phyloP scores from a whole-genome alignment of 176 grass and related monocot species.

The Ensete glaucum region DNA sequence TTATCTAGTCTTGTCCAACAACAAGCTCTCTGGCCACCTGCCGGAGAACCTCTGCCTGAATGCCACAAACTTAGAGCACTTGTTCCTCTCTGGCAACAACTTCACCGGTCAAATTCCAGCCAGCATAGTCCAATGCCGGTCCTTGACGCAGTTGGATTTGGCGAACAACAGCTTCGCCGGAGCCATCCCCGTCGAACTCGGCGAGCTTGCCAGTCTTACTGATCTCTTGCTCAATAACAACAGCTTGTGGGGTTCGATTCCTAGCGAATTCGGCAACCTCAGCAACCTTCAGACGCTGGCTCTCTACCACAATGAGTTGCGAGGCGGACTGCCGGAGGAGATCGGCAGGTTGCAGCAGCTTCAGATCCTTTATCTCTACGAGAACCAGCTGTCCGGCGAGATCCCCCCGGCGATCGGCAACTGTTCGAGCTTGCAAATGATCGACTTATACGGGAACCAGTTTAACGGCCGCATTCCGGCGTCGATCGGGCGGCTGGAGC shows the following conservation, averaged over 20 bases:
- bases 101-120: conserved; percentile 56
- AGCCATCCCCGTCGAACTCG: conserved; percentile 39
- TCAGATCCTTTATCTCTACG: conserved; percentile 64
- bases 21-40: conserved; percentile 44
- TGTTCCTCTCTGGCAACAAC: conserved; percentile 76
- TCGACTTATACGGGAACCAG: conserved; percentile 75
- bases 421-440: conserved; percentile 55
- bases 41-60: conserved; percentile 35
- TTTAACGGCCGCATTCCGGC: conserved; percentile 60
- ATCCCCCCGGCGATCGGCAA: conserved; percentile 65
- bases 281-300: conserved; percentile 43
- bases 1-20: conserved; percentile 58
- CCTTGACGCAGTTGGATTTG: conserved; percentile 65
- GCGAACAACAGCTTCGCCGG: conserved; percentile 74
- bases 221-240: conserved; percentile 82
- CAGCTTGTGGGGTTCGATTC: conserved; percentile 50
- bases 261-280: conserved; percentile 51
- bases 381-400: conserved; percentile 63
- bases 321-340: conserved; percentile 36
- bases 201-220: conserved; percentile 51
- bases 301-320: conserved; percentile 63
- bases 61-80: conserved; percentile 35
- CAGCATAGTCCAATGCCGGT: conserved; percentile 37
- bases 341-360: conserved; percentile 46
- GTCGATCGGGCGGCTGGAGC: conserved; percentile 46